These are phyloP conservation scores for Angophora floribunda DNA, from an alignment of 345 rosid species.

Conservation along the genomic window DNA sequence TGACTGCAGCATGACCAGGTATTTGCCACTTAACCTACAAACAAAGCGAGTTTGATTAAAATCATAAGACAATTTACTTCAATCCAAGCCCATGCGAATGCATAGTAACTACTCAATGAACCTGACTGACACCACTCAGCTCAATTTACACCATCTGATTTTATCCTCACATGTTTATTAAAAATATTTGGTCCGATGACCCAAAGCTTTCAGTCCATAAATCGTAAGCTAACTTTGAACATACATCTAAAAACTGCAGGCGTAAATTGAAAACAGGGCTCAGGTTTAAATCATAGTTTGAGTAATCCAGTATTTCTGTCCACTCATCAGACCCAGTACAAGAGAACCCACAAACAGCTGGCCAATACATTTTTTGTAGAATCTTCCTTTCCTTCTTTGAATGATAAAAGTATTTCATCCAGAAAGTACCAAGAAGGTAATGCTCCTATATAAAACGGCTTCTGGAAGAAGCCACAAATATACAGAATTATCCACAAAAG, in stretches of 20 bases:
- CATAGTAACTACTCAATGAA: not conserved
- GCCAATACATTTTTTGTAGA: not conserved
- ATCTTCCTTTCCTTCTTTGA: not conserved
- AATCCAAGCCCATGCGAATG: not conserved
- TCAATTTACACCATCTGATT: not conserved
- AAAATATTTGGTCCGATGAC: not conserved
- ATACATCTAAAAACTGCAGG: not conserved
- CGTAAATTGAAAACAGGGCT: not conserved
- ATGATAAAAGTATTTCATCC: not conserved
- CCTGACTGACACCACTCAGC: not conserved
- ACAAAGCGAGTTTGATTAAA: not conserved
- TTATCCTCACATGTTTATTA: not conserved
- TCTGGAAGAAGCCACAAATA: not conserved
- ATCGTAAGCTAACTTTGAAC: not conserved
- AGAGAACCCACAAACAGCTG: not conserved
- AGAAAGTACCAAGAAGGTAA: not conserved
- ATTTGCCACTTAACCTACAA: slow-evolving; percentile 38
- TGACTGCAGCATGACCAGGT: slow-evolving; percentile 54
- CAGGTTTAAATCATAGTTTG: not conserved
- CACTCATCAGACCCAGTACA: not conserved
- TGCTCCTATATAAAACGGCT: not conserved
- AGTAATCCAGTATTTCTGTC: not conserved
- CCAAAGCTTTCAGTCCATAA: not conserved
- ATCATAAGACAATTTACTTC: not conserved
- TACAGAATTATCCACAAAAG: not conserved